Evolutionary conservation across 257 asterid species (phyloP), one percentile per base, ranked within the genome.

Genomic region (Vinca minor): DNA sequence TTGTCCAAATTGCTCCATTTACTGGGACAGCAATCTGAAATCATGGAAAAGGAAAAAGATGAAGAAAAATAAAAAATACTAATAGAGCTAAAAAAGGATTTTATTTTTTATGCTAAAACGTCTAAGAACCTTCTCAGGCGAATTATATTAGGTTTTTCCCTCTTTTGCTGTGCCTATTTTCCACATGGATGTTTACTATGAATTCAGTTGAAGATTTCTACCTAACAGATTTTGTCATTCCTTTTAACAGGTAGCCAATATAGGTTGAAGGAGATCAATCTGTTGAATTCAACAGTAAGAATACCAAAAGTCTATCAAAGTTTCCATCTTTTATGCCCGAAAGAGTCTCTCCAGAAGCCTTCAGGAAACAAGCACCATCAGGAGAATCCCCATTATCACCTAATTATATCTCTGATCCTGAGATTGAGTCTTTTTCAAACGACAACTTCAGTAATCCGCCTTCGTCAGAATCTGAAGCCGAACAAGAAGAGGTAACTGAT

Each of bases 231-330:
- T 14, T 18, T 38, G 3, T 35, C 29, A 23, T 68, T 52, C 8
- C 21, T 13, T 49, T 67, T n/a, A 17, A 64, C 48, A 41, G 74
- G 79, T 83, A 81, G 93, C 89, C 95, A 72, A 81, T 84, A 39
- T 89, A 95, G 96, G 66, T 65, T 34, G 95, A 79, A 78, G 92
- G 67, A 76, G 88, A 85, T 41, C 71, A 59, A 74, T 76, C 83
- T 44, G 67, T 66, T 56, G 90, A 86, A 54, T 58, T 72, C 26
- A 75, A 52, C 67, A 65, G 34, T 52, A 68, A 68, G 49, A 61
- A 48, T 59, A 66, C 20, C 60, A 77, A 76, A 67, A 65, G 21
- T 45, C 70, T 83, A 0, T 77, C 82, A 15, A 73, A 67, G 60
- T 81, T 79, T 65, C 95, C 92, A 62, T 86, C 94, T 2, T 81